phyloP scores from a whole-genome alignment of 1,284 basidiomycete species.

The Fomitopsis palustris region DNA sequence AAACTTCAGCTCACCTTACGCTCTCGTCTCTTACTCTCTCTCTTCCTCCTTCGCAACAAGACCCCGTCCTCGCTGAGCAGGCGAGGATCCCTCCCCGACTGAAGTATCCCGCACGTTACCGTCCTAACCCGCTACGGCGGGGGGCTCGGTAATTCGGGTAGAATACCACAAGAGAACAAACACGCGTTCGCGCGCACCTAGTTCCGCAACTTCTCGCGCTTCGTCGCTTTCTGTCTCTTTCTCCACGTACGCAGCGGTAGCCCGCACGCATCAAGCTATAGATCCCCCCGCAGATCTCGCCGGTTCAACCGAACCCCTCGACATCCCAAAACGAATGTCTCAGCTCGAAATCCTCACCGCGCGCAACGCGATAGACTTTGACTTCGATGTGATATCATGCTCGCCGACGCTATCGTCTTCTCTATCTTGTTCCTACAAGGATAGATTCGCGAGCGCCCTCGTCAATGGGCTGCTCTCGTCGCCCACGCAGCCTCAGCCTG shows the following conservation, averaged over 20 bases:
- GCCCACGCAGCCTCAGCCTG: constrained; percentile 20
- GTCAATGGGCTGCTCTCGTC: constrained; percentile 32
- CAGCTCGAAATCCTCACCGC: constrained; percentile 54
- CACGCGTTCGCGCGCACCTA: constrained; percentile 4
- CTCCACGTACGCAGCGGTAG: constrained; percentile 1
- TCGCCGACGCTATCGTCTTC: constrained; percentile 28
- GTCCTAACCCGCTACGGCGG: constrained; percentile 71
- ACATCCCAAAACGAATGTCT: constrained; percentile 43
- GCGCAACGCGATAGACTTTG: constrained; percentile 45
- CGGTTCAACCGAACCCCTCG: constrained; percentile 10
- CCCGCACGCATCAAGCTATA: constrained; percentile 12
- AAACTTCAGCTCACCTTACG: constrained; percentile 9
- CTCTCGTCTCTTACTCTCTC: constrained; percentile 13
- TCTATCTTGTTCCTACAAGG: constrained; percentile 29
- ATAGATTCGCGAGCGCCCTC: constrained; percentile 33
- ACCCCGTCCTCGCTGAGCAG: constrained; percentile 59
- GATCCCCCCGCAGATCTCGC: constrained; percentile 18
- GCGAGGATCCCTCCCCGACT: constrained; percentile 65
- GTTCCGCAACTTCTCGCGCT: constrained; percentile 3
- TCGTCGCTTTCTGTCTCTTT: neutral
- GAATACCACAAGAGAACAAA: constrained; percentile 22
- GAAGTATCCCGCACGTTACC: constrained; percentile 50
- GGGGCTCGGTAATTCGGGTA: constrained; percentile 60
- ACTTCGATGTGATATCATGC: constrained; percentile 28
- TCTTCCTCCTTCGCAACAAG: constrained; percentile 13